Evolutionary conservation across 371 early-diverging fungal species (phyloP).

Genomic region (Saksenaea vasiformis): DNA sequence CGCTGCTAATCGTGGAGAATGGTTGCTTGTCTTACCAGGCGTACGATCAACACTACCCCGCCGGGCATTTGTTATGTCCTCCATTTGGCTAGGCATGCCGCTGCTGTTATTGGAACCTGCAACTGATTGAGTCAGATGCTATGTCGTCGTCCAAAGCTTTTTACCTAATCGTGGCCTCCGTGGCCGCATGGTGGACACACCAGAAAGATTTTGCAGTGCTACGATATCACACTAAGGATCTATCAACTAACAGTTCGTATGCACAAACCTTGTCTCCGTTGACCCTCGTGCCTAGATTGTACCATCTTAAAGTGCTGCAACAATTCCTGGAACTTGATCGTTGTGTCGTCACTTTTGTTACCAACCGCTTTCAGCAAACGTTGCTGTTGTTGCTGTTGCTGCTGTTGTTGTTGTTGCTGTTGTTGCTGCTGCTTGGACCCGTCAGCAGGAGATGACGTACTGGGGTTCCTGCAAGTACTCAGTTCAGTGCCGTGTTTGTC

Average conservation of each 20-base stretch:
- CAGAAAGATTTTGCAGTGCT: background rate
- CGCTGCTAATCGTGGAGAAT: background rate
- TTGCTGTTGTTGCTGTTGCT: conserved; percentile 9
- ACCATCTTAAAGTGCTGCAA: conserved; percentile 59
- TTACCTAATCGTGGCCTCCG: background rate
- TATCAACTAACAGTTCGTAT: background rate
- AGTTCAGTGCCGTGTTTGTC: background rate
- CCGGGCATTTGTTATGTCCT: background rate
- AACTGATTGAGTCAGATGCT: background rate
- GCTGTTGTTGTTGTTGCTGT: background rate
- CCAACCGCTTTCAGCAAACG: conserved; percentile 1
- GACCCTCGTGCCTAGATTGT: conserved; percentile 59
- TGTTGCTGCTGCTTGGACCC: background rate
- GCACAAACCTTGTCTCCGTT: conserved; percentile 35
- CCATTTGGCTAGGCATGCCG: background rate
- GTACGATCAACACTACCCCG: background rate
- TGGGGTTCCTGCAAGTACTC: background rate
- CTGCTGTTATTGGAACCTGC: background rate
- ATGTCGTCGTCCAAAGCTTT: background rate
- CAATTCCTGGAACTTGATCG: conserved; percentile 52
- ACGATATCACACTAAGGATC: background rate
- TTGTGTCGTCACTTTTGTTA: conserved; percentile 12
- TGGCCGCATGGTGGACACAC: background rate
- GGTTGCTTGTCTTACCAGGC: background rate
- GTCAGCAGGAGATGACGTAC: background rate